These are phyloP conservation scores for Saturnispora diversa DNA, from an alignment of 805 yeast species.

Conservation along the genomic window DNA sequence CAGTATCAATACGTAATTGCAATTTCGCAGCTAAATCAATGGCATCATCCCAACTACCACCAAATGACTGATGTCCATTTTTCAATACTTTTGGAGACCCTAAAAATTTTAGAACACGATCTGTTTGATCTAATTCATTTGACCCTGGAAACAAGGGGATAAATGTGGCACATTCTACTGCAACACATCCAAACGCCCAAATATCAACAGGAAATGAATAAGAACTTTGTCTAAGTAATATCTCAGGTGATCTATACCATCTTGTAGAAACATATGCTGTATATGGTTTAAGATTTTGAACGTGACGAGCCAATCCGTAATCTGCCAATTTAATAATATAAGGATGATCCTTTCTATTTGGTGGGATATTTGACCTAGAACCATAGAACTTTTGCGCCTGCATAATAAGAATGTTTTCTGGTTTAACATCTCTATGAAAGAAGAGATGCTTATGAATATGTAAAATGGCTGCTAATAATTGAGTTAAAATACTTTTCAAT, in stretches of 20 bases:
- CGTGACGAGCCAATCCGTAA: slow-evolving; percentile 67
- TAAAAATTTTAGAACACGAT: slow-evolving; percentile 54
- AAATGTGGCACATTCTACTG: slow-evolving; percentile 63
- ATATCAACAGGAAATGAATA: slow-evolving; percentile 69
- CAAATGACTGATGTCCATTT: slow-evolving; percentile 34
- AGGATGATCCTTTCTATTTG: slow-evolving; percentile 31
- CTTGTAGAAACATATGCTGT: slow-evolving; percentile 77
- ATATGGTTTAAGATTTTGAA: slow-evolving; percentile 44
- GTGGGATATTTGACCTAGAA: slow-evolving; percentile 32
- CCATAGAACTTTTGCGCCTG: slow-evolving; percentile 50
- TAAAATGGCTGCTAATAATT: slow-evolving; percentile 64
- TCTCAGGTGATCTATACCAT: slow-evolving; percentile 84
- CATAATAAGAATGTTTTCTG: slow-evolving; percentile 78
- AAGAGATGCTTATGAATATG: slow-evolving; percentile 69
- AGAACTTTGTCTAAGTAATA: slow-evolving; percentile 51
- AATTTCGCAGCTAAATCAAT: slow-evolving; percentile 40
- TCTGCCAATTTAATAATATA: slow-evolving; percentile 72
- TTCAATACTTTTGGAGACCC: slow-evolving; percentile 59
- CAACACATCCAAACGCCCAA: slow-evolving; percentile 83
- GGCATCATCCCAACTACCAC: slow-evolving; percentile 73
- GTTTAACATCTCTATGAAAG: slow-evolving; percentile 88
- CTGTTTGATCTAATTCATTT: slow-evolving; percentile 70
- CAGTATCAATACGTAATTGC: slow-evolving; percentile 6
- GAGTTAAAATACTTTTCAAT: slow-evolving; percentile 59
- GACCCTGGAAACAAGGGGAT: slow-evolving; percentile 79